These are phyloP conservation scores for Diaporthe ampelina DNA, from an alignment of 2,329 filamentous ascomycete genomes.

Conservation along the genomic window DNA sequence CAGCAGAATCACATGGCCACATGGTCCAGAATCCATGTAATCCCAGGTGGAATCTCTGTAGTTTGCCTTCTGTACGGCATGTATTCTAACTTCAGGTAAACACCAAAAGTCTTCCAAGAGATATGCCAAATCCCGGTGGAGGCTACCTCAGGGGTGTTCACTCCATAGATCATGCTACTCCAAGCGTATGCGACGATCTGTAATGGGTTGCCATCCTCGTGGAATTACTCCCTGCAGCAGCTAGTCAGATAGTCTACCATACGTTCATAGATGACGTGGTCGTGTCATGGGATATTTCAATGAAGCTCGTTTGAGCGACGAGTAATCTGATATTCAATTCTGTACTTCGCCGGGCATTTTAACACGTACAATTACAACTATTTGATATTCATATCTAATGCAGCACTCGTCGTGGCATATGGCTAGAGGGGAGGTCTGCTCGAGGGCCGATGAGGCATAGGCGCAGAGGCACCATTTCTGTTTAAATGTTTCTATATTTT, in stretches of 20 bases:
- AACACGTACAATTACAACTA: not conserved
- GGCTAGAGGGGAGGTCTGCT: not conserved
- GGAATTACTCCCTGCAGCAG: not conserved
- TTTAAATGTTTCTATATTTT: not conserved
- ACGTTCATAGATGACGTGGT: not conserved
- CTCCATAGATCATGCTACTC: no score
- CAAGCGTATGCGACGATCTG: not conserved
- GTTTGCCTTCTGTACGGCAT: no score
- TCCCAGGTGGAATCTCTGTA: no score
- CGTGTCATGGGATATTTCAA: not conserved
- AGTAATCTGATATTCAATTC: no score
- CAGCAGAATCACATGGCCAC: not conserved
- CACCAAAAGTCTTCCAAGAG: not conserved
- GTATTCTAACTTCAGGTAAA: not conserved
- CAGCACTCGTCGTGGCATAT: not conserved
- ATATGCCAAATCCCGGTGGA: no score
- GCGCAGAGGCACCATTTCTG: not conserved
- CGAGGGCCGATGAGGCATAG: not conserved
- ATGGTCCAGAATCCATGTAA: no score
- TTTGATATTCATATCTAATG: not conserved
- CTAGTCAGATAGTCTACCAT: not conserved
- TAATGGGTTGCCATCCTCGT: not conserved
- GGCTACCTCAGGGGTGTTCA: no score
- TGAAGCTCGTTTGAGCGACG: not conserved
- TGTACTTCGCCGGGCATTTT: not conserved